Evolutionary conservation across 768 basidiomycete species (phyloP), one percentile per base, ranked within the genome.

Genomic region (Naematelia aurantialba): DNA sequence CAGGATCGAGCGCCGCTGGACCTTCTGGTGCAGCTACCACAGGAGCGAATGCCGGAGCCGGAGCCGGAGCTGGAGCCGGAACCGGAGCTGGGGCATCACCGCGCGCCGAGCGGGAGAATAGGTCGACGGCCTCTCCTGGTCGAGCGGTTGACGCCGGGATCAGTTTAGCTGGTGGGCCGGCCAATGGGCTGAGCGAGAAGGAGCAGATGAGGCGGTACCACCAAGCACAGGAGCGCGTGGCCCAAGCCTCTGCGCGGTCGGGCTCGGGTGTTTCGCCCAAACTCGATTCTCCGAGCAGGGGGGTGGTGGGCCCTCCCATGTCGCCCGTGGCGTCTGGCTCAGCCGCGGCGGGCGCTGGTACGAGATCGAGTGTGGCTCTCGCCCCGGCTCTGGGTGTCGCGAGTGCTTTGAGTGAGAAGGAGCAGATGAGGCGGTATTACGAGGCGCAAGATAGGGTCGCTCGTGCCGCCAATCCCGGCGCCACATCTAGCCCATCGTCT

Each of bases 371-470:
- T n/a, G n/a, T n/a, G n/a, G n/a, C n/a, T n/a, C n/a, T n/a, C n/a
- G n/a, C n/a, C n/a, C n/a, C n/a, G n/a, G n/a, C n/a, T n/a, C n/a
- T n/a, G n/a, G n/a, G 12, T 62, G 10, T 19, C 29, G 11, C 17
- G 27, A 50, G 54, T 14, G 59, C 68, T 0, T 22, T 62, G 19
- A 54, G 59, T 27, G 69, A 70, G 53, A 70, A 70, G 42, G 66
- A 66, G 22, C 62, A 69, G 54, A 72, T 72, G 73, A 42, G 61
- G 55, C 26, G 70, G 25, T 74, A 71, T 55, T 68, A 70, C 27
- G 69, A 67, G 19, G 73, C 73, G 11, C 56, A 17, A 13, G 14
- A 21, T 25, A 10, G 50, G 5, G 50, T 51, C 5, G n/a, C 29
- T 52, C 10, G 5, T 8, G 31, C 14, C 11, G 31, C 12, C 25